Evolutionary conservation across 2,329 filamentous ascomycete species (phyloP).

Genomic region (Arthroderma sp.): DNA sequence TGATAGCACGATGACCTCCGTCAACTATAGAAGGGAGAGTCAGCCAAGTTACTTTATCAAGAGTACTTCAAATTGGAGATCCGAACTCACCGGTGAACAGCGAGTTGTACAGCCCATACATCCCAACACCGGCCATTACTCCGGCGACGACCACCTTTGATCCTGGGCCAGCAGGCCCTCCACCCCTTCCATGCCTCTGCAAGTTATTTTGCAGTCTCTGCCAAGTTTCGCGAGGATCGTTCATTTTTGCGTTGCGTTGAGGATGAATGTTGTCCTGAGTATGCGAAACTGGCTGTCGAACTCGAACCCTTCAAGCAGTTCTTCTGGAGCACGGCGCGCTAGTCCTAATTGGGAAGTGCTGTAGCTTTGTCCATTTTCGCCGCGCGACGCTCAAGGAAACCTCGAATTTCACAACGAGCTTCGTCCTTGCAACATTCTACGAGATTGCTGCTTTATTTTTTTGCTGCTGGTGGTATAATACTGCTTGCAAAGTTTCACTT

Average conservation of each 20-base stretch:
- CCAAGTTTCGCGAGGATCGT: constrained; percentile 53
- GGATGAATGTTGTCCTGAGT: too few relatives aligned
- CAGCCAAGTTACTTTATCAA: neutral
- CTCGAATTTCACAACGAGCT: too few relatives aligned
- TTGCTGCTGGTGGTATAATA: neutral
- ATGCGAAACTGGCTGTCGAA: too few relatives aligned
- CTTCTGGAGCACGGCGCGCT: constrained; percentile 10
- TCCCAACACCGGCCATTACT: constrained; percentile 34
- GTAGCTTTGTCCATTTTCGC: too few relatives aligned
- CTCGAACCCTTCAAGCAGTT: too few relatives aligned
- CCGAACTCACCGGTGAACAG: constrained; percentile 51
- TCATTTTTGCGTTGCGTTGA: neutral
- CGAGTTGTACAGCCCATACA: constrained; percentile 38
- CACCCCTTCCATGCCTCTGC: constrained; percentile 39
- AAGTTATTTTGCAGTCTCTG: constrained; percentile 50
- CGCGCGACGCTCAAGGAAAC: too few relatives aligned
- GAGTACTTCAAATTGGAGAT: neutral
- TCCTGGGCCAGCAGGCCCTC: constrained; percentile 39
- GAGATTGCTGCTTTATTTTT: too few relatives aligned
- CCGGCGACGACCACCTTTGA: constrained; percentile 41
- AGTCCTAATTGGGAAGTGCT: constrained; percentile 6
- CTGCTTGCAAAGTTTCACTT: too few relatives aligned
- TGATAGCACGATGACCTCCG: constrained; percentile 97
- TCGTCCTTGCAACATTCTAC: too few relatives aligned
- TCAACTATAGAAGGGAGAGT: constrained; percentile 48